A percentile compares a stretch with the other conserved stretches of the same genome.
phyloP scores from a whole-genome alignment of 495 filamentous ascomycete species.

The Aspergillus avenaceus region DNA sequence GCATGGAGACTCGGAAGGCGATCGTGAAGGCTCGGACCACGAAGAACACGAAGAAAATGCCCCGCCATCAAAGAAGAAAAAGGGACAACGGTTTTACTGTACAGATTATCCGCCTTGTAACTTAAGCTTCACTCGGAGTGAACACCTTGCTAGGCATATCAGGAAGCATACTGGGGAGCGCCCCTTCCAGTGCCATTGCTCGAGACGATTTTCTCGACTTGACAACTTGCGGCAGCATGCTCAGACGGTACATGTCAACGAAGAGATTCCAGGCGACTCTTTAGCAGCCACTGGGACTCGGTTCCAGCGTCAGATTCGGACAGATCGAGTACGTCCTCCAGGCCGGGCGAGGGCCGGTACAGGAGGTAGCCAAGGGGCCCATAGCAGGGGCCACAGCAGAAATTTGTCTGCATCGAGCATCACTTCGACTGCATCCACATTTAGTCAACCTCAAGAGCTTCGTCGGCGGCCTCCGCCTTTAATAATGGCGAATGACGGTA shows the following conservation, averaged over 20 bases:
- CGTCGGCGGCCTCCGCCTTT: slow-evolving; percentile 75
- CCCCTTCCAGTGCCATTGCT: slow-evolving; percentile 96
- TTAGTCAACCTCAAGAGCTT: slow-evolving; percentile 55
- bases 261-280: slow-evolving; percentile 91
- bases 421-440: slow-evolving; percentile 68
- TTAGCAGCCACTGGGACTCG: slow-evolving; percentile 89
- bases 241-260: slow-evolving; percentile 96
- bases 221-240: slow-evolving; percentile 97
- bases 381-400: slow-evolving; percentile 70
- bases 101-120: slow-evolving; percentile 95
- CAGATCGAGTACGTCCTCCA: slow-evolving; percentile 71
- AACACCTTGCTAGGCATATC: slow-evolving; percentile 93
- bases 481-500: slow-evolving; percentile 73
- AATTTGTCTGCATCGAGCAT: slow-evolving; percentile 87
- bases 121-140: slow-evolving; percentile 92
- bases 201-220: slow-evolving; percentile 89
- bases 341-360: slow-evolving; percentile 73
- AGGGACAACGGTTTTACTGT: slow-evolving; percentile 94
- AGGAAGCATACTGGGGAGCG: slow-evolving; percentile 97
- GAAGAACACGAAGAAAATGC: slow-evolving; percentile 55
- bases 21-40: slow-evolving; percentile 69
- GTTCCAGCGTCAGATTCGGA: slow-evolving; percentile 91
- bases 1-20: slow-evolving; percentile 68
- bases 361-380: slow-evolving; percentile 59
- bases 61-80: slow-evolving; percentile 82